Evolutionary conservation across 495 filamentous ascomycete genomes (phyloP).

Genomic region (Pyrenopolyporus hunteri): DNA sequence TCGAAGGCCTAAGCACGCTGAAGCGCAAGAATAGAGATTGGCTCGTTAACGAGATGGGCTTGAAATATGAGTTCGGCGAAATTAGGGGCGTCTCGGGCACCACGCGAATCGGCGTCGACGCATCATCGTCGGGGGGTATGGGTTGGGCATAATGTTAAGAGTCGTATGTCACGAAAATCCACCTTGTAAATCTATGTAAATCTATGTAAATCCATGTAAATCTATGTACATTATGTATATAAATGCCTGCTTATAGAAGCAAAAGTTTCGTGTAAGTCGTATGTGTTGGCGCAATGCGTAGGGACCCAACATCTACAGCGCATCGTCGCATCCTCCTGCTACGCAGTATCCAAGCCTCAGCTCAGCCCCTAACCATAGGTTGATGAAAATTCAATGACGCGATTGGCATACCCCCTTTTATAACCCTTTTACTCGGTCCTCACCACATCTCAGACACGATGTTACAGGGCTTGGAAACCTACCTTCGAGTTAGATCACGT

Average conservation of each 20-base stretch:
- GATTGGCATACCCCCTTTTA: background rate
- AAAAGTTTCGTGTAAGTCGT: too few species aligned
- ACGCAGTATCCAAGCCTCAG: background rate
- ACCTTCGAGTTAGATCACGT: background rate
- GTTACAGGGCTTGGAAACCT: background rate
- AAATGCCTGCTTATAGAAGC: too few species aligned
- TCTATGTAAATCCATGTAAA: constrained; percentile 1
- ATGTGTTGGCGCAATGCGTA: too few species aligned
- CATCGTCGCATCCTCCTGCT: too few species aligned
- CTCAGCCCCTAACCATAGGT: background rate
- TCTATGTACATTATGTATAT: constrained; percentile 1
- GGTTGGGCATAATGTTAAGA: constrained; percentile 16
- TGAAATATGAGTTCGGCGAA: constrained; percentile 34
- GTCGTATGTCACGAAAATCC: too few species aligned
- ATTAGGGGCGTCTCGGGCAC: constrained; percentile 18
- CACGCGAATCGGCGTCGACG: constrained; percentile 33
- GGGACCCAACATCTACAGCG: too few species aligned
- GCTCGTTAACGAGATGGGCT: constrained; percentile 30
- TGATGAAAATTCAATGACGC: background rate
- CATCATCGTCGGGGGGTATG: constrained; percentile 6
- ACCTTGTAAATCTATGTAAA: too few species aligned
- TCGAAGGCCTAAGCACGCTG: constrained; percentile 41
- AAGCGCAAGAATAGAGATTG: constrained; percentile 29
- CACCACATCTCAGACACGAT: background rate
- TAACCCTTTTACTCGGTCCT: background rate